Evolutionary conservation across 148 eudicot genomes (phyloP).

Genomic region (Vaccinium macrocarpon): DNA sequence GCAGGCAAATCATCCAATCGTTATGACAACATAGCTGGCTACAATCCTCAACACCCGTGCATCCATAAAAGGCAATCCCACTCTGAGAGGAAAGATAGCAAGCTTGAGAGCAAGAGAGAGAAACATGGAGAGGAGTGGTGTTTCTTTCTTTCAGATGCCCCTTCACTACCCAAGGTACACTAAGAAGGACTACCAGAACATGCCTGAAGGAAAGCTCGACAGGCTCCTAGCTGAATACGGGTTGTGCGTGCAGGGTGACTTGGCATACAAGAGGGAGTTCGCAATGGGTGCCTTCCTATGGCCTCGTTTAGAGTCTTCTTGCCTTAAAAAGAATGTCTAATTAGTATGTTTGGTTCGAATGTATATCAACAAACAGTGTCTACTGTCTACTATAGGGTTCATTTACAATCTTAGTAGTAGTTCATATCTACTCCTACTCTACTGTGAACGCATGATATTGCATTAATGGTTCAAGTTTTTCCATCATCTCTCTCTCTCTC

Average conservation of each 20-base stretch:
- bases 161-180: constrained; percentile 74
- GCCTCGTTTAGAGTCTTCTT: constrained; percentile 26
- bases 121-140: neutral
- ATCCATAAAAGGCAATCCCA: neutral
- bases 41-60: constrained; percentile 12
- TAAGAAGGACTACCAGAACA: constrained; percentile 46
- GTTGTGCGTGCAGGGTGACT: constrained; percentile 43
- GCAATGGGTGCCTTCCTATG: constrained; percentile 79
- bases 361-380: neutral
- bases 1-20: constrained; percentile 31
- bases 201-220: constrained; percentile 58
- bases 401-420: neutral
- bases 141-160: constrained; percentile 58
- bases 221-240: constrained; percentile 61
- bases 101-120: constrained; percentile 10
- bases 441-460: neutral
- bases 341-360: neutral
- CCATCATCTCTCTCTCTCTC: neutral
- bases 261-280: constrained; percentile 54
- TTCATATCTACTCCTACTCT: neutral
- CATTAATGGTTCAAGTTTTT: neutral
- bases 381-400: neutral
- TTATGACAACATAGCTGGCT: constrained; percentile 22
- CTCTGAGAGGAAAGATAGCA: neutral
- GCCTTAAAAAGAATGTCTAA: neutral